These are phyloP conservation scores for Penicillium chermesinum DNA, from an alignment of 495 filamentous ascomycete species.

Conservation along the genomic window DNA sequence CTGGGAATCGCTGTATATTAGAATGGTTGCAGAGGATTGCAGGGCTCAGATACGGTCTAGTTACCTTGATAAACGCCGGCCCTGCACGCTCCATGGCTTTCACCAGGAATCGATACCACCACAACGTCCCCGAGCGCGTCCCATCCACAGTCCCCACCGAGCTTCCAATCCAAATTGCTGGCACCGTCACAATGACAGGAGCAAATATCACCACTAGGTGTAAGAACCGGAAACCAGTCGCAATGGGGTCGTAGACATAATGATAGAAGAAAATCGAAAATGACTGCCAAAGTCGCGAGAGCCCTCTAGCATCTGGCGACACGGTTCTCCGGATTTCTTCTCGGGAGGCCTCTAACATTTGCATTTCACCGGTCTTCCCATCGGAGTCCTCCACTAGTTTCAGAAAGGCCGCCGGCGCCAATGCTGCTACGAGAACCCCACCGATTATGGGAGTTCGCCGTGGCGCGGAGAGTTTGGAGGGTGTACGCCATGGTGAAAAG, in stretches of 20 bases:
- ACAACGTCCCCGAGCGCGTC: constrained; percentile 73
- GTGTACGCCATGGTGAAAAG: constrained; percentile 25
- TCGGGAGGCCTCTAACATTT: constrained; percentile 78
- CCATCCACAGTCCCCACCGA: constrained; percentile 55
- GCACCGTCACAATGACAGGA: constrained; percentile 76
- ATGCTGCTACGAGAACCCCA: constrained; percentile 43
- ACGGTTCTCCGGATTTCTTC: constrained; percentile 67
- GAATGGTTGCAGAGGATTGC: not conserved
- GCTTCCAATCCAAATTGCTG: constrained; percentile 72
- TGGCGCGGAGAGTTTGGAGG: constrained; percentile 18
- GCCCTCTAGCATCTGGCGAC: constrained; percentile 51
- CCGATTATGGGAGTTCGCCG: constrained; percentile 24
- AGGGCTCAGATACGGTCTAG: not conserved
- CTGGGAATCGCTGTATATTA: constrained; percentile 37
- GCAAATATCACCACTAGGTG: constrained; percentile 85
- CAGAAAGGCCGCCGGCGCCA: constrained; percentile 68
- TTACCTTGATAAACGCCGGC: constrained; percentile 95
- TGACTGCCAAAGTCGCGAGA: constrained; percentile 48
- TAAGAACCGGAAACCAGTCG: constrained; percentile 79
- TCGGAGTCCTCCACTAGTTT: constrained; percentile 62
- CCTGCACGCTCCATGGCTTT: constrained; percentile 88
- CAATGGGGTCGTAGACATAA: constrained; percentile 80
- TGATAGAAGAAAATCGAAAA: constrained; percentile 59
- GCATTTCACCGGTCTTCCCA: constrained; percentile 68
- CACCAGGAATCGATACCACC: constrained; percentile 94